Percentiles rank a stretch among this genome's conserved stretches.
These are phyloP conservation scores for Vigna unguiculata DNA, from an alignment of 306 rosid species.

Conservation along the genomic window DNA sequence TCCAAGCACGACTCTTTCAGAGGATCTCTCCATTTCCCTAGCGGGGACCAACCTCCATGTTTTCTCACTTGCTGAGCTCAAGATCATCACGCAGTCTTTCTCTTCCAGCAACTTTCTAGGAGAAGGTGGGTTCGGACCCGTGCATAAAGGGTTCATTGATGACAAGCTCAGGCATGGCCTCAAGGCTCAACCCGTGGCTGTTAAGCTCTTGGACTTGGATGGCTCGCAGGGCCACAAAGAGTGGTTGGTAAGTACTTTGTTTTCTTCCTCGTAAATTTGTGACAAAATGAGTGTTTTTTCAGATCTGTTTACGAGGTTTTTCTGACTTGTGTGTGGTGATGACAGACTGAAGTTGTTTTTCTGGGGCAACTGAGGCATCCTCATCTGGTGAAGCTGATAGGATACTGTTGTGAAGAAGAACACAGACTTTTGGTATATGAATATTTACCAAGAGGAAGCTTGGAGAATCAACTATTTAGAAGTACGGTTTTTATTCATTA, in stretches of 20 bases:
- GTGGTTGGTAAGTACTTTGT: conserved; percentile 76
- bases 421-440: conserved; percentile 82
- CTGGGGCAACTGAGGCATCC: conserved; percentile 88
- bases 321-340: conserved; percentile 24
- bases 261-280: neutral
- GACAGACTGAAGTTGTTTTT: conserved; percentile 87
- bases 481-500: conserved; percentile 51
- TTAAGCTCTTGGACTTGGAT: conserved; percentile 86
- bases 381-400: conserved; percentile 89
- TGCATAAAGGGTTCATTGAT: conserved; percentile 89
- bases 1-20: conserved; percentile 61
- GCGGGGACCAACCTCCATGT: conserved; percentile 73
- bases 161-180: conserved; percentile 78
- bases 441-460: conserved; percentile 94
- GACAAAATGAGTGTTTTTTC: neutral
- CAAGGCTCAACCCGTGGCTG: conserved; percentile 88
- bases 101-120: conserved; percentile 78
- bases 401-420: conserved; percentile 91
- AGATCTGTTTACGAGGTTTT: no score
- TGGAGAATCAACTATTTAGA: conserved; percentile 90
- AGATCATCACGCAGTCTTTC: conserved; percentile 76
- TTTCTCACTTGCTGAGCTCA: conserved; percentile 77
- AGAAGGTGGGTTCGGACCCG: conserved; percentile 96
- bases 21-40: conserved; percentile 80
- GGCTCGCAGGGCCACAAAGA: conserved; percentile 89